A percentile compares a stretch with the other conserved stretches of the same genome.
These are phyloP conservation scores for Fonsecaea multimorphosa DNA, from an alignment of 2,329 filamentous ascomycete species.

Conservation along the genomic window DNA sequence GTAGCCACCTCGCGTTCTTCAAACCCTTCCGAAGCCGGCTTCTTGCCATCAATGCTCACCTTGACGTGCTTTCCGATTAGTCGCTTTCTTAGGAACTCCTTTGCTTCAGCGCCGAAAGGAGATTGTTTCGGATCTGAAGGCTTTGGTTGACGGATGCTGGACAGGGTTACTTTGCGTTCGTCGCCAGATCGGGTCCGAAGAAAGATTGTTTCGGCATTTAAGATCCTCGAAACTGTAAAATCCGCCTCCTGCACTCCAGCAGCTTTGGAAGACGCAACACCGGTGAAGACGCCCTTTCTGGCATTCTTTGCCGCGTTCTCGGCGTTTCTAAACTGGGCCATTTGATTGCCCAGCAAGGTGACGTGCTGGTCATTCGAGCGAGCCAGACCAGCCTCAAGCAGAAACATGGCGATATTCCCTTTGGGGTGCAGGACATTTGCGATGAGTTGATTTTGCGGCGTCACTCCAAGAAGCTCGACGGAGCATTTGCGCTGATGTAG, in stretches of 20 bases:
- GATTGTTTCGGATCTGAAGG: constrained; percentile 83
- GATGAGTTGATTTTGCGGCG: constrained; percentile 89
- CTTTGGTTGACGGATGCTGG: constrained; percentile 93
- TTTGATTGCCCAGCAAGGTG: constrained; percentile 84
- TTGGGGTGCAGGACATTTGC: constrained; percentile 84
- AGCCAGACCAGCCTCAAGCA: constrained; percentile 87
- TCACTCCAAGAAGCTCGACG: constrained; percentile 82
- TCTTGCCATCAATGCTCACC: constrained; percentile 86
- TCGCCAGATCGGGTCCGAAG: constrained; percentile 81
- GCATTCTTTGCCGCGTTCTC: constrained; percentile 83
- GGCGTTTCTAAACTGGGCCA: constrained; percentile 82
- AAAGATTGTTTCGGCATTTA: constrained; percentile 87
- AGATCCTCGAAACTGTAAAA: constrained; percentile 81
- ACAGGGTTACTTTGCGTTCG: constrained; percentile 90
- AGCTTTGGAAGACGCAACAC: constrained; percentile 72
- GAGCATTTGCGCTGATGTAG: constrained; percentile 85
- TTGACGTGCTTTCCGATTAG: constrained; percentile 95
- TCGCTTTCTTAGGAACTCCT: constrained; percentile 92
- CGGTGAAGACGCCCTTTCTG: constrained; percentile 80
- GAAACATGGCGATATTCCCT: constrained; percentile 89
- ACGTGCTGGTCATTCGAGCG: constrained; percentile 96
- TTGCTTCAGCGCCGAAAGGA: constrained; percentile 89
- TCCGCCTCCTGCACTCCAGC: constrained; percentile 70
- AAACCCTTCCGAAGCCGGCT: constrained; percentile 86
- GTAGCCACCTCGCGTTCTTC: constrained; percentile 95